phyloP scores from a whole-genome alignment of 179 eudicot species.

The Silene coronaria region DNA sequence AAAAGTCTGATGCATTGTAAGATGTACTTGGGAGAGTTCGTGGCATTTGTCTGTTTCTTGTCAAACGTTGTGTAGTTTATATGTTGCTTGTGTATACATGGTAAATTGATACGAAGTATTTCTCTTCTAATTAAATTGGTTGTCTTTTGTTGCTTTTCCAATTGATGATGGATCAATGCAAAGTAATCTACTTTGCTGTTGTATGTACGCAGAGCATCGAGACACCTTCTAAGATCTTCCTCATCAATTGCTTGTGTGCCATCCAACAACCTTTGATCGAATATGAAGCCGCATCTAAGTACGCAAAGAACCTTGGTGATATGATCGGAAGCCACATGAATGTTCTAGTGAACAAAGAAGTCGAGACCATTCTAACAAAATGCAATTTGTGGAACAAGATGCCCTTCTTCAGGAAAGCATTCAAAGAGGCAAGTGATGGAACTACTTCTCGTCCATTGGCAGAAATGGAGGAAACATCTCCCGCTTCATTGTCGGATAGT shows the following conservation, averaged over 20 bases:
- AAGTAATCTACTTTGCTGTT: neutral
- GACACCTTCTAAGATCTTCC: conserved; percentile 81
- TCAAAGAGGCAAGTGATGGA: conserved; percentile 13
- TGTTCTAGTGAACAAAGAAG: conserved; percentile 80
- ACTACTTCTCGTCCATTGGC: conserved; percentile 40
- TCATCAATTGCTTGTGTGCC: conserved; percentile 85
- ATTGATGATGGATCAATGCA: neutral
- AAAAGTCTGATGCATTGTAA: no score
- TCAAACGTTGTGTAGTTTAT: neutral
- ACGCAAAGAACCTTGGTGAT: conserved; percentile 55
- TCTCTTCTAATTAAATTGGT: neutral
- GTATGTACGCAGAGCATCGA: conserved; percentile 56
- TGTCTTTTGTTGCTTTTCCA: neutral
- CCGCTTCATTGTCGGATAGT: conserved; percentile 63
- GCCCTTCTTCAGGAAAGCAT: conserved; percentile 46
- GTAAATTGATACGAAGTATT: neutral
- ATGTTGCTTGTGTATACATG: no score
- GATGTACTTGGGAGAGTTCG: no score
- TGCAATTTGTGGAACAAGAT: conserved; percentile 75
- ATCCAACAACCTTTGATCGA: conserved; percentile 78
- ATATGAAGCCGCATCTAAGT: conserved; percentile 72
- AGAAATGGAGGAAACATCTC: conserved; percentile 71
- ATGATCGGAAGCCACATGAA: conserved; percentile 63
- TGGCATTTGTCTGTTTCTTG: neutral
- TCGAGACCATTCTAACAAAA: conserved; percentile 56